Percentiles rank a stretch among this genome's conserved stretches.
Conservation (phyloP, 2,329 filamentous ascomycete species). For the Ceratocystiopsis sp. region DNA sequence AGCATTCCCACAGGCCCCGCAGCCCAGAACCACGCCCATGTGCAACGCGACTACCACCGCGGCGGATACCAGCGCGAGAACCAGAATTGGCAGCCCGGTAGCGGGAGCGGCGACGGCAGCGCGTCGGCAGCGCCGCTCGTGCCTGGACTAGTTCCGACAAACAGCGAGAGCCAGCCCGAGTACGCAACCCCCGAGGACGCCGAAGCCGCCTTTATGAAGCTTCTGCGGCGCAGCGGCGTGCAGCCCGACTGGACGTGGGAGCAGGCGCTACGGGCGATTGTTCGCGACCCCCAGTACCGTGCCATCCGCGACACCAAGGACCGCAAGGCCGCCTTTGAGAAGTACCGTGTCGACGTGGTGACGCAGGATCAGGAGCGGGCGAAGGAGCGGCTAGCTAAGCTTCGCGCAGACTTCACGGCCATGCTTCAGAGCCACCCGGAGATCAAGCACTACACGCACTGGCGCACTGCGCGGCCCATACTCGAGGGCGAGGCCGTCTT, state of each 20-base stretch:
- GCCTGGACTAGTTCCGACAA: slow-evolving; percentile 36
- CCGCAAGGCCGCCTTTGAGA: slow-evolving; percentile 80
- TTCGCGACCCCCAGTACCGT: slow-evolving; percentile 83
- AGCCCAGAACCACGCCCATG: slow-evolving; percentile 11
- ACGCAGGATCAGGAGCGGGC: slow-evolving; percentile 87
- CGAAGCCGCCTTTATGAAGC: slow-evolving; percentile 81
- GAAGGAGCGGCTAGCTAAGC: slow-evolving; percentile 80
- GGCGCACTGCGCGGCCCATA: slow-evolving; percentile 89
- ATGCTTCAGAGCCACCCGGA: slow-evolving; percentile 96
- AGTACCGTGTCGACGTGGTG: slow-evolving; percentile 80
- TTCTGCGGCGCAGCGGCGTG: slow-evolving; percentile 69
- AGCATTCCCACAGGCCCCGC: slow-evolving; percentile 18
- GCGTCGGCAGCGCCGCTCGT: slow-evolving; percentile 28
- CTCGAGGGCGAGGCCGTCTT: slow-evolving; percentile 94
- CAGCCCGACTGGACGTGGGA: slow-evolving; percentile 90
- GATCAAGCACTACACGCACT: slow-evolving; percentile 91
- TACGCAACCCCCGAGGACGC: slow-evolving; percentile 72
- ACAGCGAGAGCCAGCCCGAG: slow-evolving; percentile 59
- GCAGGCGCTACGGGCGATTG: slow-evolving; percentile 67
- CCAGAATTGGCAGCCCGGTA: slow-evolving; percentile 39
- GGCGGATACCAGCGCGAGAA: slow-evolving; percentile 7
- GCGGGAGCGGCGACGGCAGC: slow-evolving; percentile 28
- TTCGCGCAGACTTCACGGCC: slow-evolving; percentile 82
- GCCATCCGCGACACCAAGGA: slow-evolving; percentile 87
- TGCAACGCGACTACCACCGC: slow-evolving; percentile 2